Evolutionary conservation across 108 stramenopile genomes (phyloP), one percentile per base, ranked within the genome.

Genomic region (Nitzschia sp.): DNA sequence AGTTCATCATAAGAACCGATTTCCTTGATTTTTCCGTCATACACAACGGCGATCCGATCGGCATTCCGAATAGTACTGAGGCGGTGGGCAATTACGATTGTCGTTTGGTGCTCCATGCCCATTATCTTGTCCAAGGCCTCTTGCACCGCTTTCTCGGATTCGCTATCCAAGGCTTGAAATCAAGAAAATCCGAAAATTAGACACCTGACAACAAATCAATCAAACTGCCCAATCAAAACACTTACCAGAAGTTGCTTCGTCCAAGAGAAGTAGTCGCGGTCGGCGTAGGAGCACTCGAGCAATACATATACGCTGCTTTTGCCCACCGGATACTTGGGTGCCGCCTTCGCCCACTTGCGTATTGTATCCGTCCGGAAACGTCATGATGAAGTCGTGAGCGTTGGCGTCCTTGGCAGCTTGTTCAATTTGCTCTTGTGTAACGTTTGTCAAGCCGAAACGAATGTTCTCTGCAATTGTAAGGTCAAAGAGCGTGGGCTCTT

Each of bases 401-500:
- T 97, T 97, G 0, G 97, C 96, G 11, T 79, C 75, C 54, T 71
- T 78, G 8, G 96, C 93, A 0, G 97, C 98, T 35, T 82, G 81
- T 57, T 87, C 76, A 30, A 98, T 82, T 47, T 93, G 71, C 32
- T 82, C 73, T 2, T 74, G 71, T 0, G 86, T 84, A 1, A 81
- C 88, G 26, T 68, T 76, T 1, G 68, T 67, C 0, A 33, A 31
- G 3, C 98, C 98, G 47, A 86, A 91, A 5, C 78, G 66, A 64
- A 99, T 98, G 70, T 99, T 99, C 45, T 93, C 87, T 27, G 76
- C 87, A 60, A 99, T 91, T 25, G 84, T 91, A 27, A 86, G 85
- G 2, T 85, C 72, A 59, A 98, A 99, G 9, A 99, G 88, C 1
- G 77, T 82, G 17, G 97, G 97, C 62, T 98, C 98, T 77, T 99